Conservation (phyloP, 2,329 filamentous ascomycete species). For the Diaporthe destruens region DNA sequence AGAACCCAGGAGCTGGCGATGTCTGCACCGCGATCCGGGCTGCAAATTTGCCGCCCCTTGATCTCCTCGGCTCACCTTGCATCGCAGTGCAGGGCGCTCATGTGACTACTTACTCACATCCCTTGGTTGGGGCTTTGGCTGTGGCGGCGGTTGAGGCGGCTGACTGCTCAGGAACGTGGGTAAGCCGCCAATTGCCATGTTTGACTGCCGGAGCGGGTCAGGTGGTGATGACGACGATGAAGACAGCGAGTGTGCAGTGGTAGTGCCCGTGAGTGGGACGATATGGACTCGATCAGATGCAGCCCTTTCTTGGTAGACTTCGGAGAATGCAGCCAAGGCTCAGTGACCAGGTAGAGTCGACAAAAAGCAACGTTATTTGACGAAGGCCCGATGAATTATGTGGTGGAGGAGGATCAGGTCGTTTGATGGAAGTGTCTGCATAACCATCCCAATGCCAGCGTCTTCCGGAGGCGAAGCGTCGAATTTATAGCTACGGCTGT, state of each 20-base stretch:
- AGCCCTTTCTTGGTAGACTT: not conserved
- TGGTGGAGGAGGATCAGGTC: not conserved
- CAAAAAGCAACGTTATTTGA: too few relatives aligned
- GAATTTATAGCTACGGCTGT: constrained; percentile 36
- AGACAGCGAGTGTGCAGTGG: not conserved
- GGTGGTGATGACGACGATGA: not conserved
- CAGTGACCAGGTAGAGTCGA: not conserved
- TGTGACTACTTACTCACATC: constrained; percentile 41
- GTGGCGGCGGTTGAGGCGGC: constrained; percentile 2
- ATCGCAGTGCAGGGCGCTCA: constrained; percentile 34
- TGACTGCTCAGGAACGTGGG: not conserved
- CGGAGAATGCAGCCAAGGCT: not conserved
- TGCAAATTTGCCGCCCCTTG: not conserved
- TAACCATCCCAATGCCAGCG: not conserved
- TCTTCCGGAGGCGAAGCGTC: constrained; percentile 4
- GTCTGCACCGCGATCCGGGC: constrained; percentile 12
- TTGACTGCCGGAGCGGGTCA: not conserved
- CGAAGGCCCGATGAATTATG: not conserved
- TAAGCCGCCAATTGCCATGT: constrained; percentile 7
- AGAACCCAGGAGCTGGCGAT: not conserved
- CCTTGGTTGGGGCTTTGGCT: constrained; percentile 31
- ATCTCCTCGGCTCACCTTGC: not conserved
- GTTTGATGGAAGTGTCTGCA: constrained; percentile 6
- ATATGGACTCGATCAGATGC: not conserved
- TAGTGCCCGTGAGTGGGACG: not conserved